These are phyloP conservation scores for Sanguinoderma infundibulare DNA, from an alignment of 1,284 basidiomycete genomes.

Conservation along the genomic window DNA sequence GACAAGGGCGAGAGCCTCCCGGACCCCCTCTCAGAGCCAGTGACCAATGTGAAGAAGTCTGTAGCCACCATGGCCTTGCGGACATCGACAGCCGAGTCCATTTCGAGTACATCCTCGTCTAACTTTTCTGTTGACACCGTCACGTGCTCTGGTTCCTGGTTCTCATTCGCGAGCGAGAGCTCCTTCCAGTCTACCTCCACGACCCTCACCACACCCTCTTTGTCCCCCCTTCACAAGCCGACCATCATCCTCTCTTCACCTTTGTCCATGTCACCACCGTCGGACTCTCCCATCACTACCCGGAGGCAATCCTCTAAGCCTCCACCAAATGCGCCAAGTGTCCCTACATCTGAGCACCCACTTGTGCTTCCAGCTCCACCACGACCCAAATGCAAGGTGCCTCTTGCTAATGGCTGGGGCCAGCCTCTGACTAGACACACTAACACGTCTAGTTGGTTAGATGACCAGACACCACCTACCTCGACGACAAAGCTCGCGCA, in stretches of 20 bases:
- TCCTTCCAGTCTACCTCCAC: conserved; percentile 34
- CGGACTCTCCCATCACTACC: conserved; percentile 9
- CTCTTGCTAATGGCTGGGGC: conserved; percentile 31
- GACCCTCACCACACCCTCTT: conserved; percentile 39
- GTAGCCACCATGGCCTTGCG: conserved; percentile 14
- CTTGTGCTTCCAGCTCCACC: conserved; percentile 16
- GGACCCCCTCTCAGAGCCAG: conserved; percentile 12
- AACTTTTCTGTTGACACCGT: conserved; percentile 36
- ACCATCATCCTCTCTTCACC: conserved; percentile 31
- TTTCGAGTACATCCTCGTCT: conserved; percentile 34
- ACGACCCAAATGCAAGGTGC: conserved; percentile 11
- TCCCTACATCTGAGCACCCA: conserved; percentile 22
- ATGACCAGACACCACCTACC: conserved; percentile 12
- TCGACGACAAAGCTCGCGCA: conserved; percentile 29
- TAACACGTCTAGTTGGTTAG: conserved; percentile 5
- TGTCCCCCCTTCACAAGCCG: conserved; percentile 42
- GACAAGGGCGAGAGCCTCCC: conserved; percentile 40
- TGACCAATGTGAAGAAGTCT: conserved; percentile 21
- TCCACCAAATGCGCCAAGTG: conserved; percentile 8
- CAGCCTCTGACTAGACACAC: conserved; percentile 15
- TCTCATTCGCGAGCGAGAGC: conserved; percentile 54
- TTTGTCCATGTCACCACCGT: conserved; percentile 21
- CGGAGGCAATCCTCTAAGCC: conserved; percentile 15
- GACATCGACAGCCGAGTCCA: conserved; percentile 22
- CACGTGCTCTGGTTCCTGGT: conserved; percentile 56